These are phyloP conservation scores for Triadica sebifera DNA, from an alignment of 345 rosid species.

Conservation along the genomic window DNA sequence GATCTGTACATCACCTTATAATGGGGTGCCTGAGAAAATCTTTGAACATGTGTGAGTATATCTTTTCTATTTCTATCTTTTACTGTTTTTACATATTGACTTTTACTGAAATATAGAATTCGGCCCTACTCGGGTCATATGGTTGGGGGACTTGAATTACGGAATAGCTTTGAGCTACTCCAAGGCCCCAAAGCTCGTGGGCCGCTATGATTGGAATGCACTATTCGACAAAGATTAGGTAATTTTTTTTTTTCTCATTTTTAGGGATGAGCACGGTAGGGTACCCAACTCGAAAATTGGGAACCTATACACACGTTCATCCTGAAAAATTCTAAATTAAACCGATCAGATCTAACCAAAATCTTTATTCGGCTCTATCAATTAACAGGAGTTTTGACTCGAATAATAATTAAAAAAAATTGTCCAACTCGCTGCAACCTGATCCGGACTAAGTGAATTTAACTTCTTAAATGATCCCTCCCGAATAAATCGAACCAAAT, in stretches of 20 bases:
- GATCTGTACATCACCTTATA: conserved; percentile 53
- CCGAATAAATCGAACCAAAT: no score
- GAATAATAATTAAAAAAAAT: no score
- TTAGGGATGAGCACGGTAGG: not conserved
- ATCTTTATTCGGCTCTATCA: no score
- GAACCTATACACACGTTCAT: no score
- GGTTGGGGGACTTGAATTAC: conserved; percentile 95
- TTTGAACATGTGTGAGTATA: conserved; percentile 71
- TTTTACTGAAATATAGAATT: not conserved
- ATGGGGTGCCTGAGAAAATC: conserved; percentile 64
- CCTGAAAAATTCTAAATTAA: no score
- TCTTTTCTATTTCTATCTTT: not conserved
- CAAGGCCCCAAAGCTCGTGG: conserved; percentile 65
- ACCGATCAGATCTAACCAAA: no score
- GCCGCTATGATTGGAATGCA: conserved; percentile 55
- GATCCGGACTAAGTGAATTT: no score
- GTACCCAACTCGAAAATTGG: no score
- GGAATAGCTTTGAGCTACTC: conserved; percentile 82
- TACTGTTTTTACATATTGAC: not conserved
- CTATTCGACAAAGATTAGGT: conserved; percentile 91
- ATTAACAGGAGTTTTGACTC: no score
- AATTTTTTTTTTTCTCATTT: conserved; percentile 10
- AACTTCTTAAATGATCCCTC: no score
- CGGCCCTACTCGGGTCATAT: conserved; percentile 61
- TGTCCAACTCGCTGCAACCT: no score